Base-by-base conservation (phyloP, 768 basidiomycete species). In the Mycena filopes region DNA sequence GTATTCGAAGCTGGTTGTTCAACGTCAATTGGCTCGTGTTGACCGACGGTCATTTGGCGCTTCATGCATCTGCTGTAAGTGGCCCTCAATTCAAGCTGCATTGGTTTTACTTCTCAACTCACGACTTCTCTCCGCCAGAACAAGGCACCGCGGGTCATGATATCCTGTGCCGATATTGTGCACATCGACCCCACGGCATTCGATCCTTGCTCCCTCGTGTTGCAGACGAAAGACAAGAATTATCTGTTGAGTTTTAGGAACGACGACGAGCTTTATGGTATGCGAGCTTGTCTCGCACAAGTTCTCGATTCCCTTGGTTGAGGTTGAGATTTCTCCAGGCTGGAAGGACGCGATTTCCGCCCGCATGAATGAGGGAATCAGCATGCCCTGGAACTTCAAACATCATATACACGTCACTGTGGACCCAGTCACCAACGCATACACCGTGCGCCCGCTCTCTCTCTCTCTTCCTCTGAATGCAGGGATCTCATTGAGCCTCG, bases 331-430 rank as follows among this genome's bases (percentile, higher is more conserved):
- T 26, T 26, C 11, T 21, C 13, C 16, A 64, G 63, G 23, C 20
- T 64, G 63, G 63, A 38, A 64, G 48, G 63, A 64, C 41, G 41
- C 28, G 20, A 64, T 64, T 38, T 51, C 28, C 31, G n/a, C 4
- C 25, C 49, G 41, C 11, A 36, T 1, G 23, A 29, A n/a, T n/a
- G n/a, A 25, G 29, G 47, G 62, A 23, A 23, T 56, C 15, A 45
- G 62, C 55, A 4, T 33, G 42, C 62, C 62, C 5, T 36, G 23
- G 18, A 51, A 45, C 29, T 56, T 55, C 48, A 3, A 3, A 8
- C 62, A 63, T 47, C 43, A 43, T 3, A 40, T 63, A 5, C 55
- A 63, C 20, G 62, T 63, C 6, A 38, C 21, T 3, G 6, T 28
- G 48, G 12, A 63, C 12, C 54, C 28, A 0, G 23, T 15, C 7